Evolutionary conservation across 306 rosid species (phyloP), one percentile per base, ranked within the genome.

Genomic region (Cucurbita argyrosperma): DNA sequence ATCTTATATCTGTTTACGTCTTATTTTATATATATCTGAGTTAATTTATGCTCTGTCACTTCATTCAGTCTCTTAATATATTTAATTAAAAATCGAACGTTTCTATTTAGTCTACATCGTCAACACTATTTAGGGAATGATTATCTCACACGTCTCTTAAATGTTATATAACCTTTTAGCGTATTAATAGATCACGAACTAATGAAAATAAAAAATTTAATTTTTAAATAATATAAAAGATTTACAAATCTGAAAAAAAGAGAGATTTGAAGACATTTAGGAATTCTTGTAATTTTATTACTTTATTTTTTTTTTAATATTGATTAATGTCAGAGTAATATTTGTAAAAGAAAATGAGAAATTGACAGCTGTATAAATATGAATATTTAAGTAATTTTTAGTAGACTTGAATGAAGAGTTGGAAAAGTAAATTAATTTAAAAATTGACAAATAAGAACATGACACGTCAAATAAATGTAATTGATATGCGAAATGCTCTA

Each of bases 51-150:
- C n/a, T n/a, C 23, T 0, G 23, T 21, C 23, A 21, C 23, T 21
- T 1, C 23, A 21, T 21, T 0, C 23, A 21, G 23, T 21, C 1
- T 21, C 0, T 21, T 21, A 21, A 21, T 21, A 1, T 21, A 21
- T 21, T 1, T 21, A 21, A 21, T 21, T 21, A 21, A 21, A 21
- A 21, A 21, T 21, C 23, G 0, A 21, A 7, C 5, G 1, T n/a
- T 18, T 7, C 10, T 54, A 54, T 54, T 54, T 54, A 3, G 12
- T 55, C 14, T 3, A 55, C 2, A 1, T 9, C 4, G 6, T 21
- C 21, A 0, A 0, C 5, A 3, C 0, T 3, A 3, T 54, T 18
- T 54, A 12, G 1, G 5, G 4, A 0, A 37, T 37, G 47, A 1
- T 15, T 37, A 61, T 35, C 1, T 61, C 0, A 1, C 3, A 38